Conservation (phyloP, 257 asterid genomes). For the Buddleja alternifolia region DNA sequence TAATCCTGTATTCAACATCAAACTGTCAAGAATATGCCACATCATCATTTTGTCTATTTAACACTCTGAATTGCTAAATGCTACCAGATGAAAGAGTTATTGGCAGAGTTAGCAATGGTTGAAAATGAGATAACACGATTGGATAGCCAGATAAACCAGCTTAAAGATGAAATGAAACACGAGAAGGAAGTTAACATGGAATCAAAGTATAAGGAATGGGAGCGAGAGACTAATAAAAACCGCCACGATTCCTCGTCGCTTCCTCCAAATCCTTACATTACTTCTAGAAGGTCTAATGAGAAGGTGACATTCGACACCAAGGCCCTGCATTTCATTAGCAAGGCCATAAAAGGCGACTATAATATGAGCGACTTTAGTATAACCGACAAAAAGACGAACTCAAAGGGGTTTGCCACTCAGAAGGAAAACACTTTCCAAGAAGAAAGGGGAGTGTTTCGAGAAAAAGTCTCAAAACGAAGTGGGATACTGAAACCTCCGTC, state of each 20-base stretch:
- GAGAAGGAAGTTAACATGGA: constrained; percentile 44
- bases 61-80: neutral
- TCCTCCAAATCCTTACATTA: constrained; percentile 41
- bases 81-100: constrained; percentile 69
- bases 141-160: constrained; percentile 67
- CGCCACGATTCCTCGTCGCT: constrained; percentile 29
- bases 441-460: constrained; percentile 39
- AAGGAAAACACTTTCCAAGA: constrained; percentile 44
- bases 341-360: constrained; percentile 85
- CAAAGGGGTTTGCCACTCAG: constrained; percentile 31
- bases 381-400: constrained; percentile 39
- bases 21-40: neutral
- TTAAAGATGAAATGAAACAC: constrained; percentile 49
- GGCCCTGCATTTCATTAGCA: constrained; percentile 82
- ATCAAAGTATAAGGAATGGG: constrained; percentile 35
- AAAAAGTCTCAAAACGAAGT: constrained; percentile 44
- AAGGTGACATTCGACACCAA: constrained; percentile 60
- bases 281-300: constrained; percentile 29
- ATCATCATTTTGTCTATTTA: neutral
- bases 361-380: constrained; percentile 51
- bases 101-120: constrained; percentile 69
- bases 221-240: constrained; percentile 20
- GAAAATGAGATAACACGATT: constrained; percentile 71
- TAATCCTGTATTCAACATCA: too few species aligned
- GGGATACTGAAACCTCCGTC: constrained; percentile 55